Evolutionary conservation across 1,284 basidiomycete genomes (phyloP), one percentile per base, ranked within the genome.

Genomic region (Moesziomyces antarcticus): DNA sequence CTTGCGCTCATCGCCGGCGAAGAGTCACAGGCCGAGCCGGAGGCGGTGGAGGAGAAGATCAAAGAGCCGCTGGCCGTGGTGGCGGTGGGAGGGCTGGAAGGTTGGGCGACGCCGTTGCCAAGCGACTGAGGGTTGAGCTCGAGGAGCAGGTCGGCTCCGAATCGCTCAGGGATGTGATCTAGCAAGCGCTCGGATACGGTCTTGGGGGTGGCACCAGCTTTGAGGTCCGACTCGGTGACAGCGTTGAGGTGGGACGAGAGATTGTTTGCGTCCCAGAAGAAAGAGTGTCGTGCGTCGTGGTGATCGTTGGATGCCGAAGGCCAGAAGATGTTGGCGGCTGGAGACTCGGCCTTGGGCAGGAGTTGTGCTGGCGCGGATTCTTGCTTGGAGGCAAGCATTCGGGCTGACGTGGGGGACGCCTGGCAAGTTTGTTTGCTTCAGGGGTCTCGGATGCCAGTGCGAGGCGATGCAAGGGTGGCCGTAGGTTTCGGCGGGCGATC

Each of bases 371-470:
- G 60, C 66, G 60, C 60, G 35, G 66, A 50, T 56, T 33, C 52
- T 52, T 56, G 59, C 43, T 58, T 56, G 52, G 56, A 59, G 58
- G 45, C 52, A 63, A 69, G 66, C 66, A 69, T 69, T 50, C 66
- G 66, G 50, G 56, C 49, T 43, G 41, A 46, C n/a, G 27, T 40
- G 33, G 43, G 33, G 43, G 47, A 27, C 27, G 22, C 30, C 46
- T 11, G 50, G 50, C 58, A 62, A 61, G 37, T 47, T 27, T 33
- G 40, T 43, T 50, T 58, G 66, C 59, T 57, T 40, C 42, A 46
- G 27, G 48, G 51, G 43, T 42, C 37, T 40, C 14, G 37, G 16
- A 8, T 18, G 18, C 37, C 37, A 33, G 30, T 8, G 30, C 30
- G 37, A 40, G 37, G 37, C 37, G 16, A 18, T 40, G 30, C 30